Conservation (phyloP, 495 filamentous ascomycete genomes). For the Penicillium steckii region DNA sequence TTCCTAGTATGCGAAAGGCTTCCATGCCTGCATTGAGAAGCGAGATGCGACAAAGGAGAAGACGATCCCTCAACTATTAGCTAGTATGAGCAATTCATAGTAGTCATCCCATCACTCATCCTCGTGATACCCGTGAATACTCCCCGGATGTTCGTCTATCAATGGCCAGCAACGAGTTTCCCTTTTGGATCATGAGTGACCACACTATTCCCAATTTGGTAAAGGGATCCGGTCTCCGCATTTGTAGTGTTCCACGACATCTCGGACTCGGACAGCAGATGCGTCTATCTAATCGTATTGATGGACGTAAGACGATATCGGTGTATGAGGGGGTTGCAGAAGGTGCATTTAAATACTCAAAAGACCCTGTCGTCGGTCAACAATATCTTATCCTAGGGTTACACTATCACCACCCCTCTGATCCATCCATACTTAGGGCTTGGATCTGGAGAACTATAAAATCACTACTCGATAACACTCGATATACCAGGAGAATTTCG, state of each 20-base stretch:
- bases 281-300: slow-evolving; percentile 17
- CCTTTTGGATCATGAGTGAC: slow-evolving; percentile 1
- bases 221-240: slow-evolving; percentile 30
- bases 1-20: not conserved
- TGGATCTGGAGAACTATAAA: too few relatives aligned
- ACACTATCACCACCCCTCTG: too few relatives aligned
- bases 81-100: not conserved
- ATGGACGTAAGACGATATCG: not conserved
- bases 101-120: not conserved
- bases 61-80: too few relatives aligned
- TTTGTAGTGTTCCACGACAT: not conserved
- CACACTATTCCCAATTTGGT: slow-evolving; percentile 25
- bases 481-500: too few relatives aligned
- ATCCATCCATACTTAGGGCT: not conserved
- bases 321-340: not conserved
- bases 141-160: slow-evolving; percentile 1
- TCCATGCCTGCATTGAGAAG: slow-evolving; percentile 13
- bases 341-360: not conserved
- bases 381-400: too few relatives aligned
- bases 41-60: slow-evolving; percentile 11
- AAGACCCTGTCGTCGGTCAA: not conserved
- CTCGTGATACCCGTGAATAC: not conserved
- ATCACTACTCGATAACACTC: too few relatives aligned
- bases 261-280: not conserved
- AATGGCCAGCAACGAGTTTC: slow-evolving; percentile 21